phyloP scores from a whole-genome alignment of 768 basidiomycete genomes.

The Exidia glandulosa region DNA sequence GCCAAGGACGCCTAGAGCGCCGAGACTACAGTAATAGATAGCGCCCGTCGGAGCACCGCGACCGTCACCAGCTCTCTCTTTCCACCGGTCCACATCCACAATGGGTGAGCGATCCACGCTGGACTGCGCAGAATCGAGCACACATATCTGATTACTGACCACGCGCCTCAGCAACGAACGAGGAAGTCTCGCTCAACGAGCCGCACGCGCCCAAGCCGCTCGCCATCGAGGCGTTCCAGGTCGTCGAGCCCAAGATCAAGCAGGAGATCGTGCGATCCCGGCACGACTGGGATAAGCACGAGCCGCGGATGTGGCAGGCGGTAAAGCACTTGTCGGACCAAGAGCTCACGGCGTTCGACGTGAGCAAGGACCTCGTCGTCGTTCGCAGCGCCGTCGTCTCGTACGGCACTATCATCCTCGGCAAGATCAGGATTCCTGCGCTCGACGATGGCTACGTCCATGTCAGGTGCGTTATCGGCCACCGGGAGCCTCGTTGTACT shows the following conservation, averaged over 20 bases:
- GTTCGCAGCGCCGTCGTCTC: constrained; percentile 46
- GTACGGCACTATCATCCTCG: constrained; percentile 63
- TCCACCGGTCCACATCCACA: background rate
- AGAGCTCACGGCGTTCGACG: constrained; percentile 30
- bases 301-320: background rate
- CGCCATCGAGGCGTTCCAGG: constrained; percentile 54
- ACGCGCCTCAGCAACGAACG: constrained; percentile 36
- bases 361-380: constrained; percentile 30
- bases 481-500: background rate
- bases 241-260: constrained; percentile 46
- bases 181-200: constrained; percentile 44
- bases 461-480: constrained; percentile 40
- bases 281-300: constrained; percentile 56
- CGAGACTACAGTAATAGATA: too few species aligned
- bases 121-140: too few species aligned
- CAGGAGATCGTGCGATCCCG: constrained; percentile 56
- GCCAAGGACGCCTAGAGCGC: too few species aligned
- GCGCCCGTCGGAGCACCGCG: too few species aligned
- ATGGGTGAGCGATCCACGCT: background rate
- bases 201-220: constrained; percentile 50
- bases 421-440: constrained; percentile 64
- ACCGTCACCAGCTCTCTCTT: too few species aligned
- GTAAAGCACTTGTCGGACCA: background rate
- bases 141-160: background rate
- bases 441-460: constrained; percentile 62